A percentile compares a stretch with the other conserved stretches of the same genome.
Evolutionary conservation across 1,284 basidiomycete genomes (phyloP).

Genomic region (Rhizopogon hawkerae): DNA sequence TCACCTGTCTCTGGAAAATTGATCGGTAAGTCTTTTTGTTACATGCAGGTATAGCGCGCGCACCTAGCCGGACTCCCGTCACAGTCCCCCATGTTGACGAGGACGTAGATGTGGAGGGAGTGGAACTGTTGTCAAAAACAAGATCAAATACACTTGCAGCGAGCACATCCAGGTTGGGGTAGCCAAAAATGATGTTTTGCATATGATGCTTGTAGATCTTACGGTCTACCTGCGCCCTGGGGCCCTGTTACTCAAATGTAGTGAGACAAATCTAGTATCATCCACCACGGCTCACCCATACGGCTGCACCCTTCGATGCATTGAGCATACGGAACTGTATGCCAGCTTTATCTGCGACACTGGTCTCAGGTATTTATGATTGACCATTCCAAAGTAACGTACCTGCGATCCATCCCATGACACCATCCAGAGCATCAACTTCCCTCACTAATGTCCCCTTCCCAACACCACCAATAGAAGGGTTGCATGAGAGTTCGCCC

Average conservation of each 20-base stretch:
- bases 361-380: background rate
- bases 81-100: conserved; percentile 41
- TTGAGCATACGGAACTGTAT: conserved; percentile 86
- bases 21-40: conserved; percentile 2
- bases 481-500: conserved; percentile 87
- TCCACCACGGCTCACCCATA: conserved; percentile 53
- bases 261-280: background rate
- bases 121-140: conserved; percentile 46
- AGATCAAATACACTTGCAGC: conserved; percentile 77
- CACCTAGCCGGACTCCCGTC: conserved; percentile 63
- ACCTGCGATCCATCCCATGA: conserved; percentile 74
- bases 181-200: conserved; percentile 59
- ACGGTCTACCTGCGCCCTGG: conserved; percentile 81
- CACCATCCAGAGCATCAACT: conserved; percentile 79
- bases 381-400: conserved; percentile 13
- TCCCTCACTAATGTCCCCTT: conserved; percentile 86
- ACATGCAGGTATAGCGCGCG: conserved; percentile 8
- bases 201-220: conserved; percentile 76
- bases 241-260: conserved; percentile 48
- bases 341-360: conserved; percentile 64
- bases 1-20: conserved; percentile 61
- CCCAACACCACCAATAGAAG: conserved; percentile 81
- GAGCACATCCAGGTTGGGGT: conserved; percentile 61
- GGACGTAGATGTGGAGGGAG: conserved; percentile 19
- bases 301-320: conserved; percentile 78